Evolutionary conservation across 345 rosid genomes (phyloP).

Genomic region (Eucalyptus pauciflora): DNA sequence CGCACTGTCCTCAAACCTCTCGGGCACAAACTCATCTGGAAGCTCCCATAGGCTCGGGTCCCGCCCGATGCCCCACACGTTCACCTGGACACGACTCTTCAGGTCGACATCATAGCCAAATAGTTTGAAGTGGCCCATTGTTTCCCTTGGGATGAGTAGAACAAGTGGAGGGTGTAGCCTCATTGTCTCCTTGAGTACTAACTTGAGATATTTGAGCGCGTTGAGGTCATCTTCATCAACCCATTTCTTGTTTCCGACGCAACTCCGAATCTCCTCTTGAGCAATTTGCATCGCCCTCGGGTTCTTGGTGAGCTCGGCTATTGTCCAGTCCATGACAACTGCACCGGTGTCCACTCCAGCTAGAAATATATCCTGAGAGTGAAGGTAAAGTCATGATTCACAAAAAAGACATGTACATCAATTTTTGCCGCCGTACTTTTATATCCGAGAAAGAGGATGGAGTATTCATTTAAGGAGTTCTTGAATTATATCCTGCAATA

Average conservation of each 20-base stretch:
- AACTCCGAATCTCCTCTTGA: constrained; percentile 19
- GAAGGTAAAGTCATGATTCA: neutral
- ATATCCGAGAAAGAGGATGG: neutral
- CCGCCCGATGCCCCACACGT: constrained; percentile 24
- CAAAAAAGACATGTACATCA: neutral
- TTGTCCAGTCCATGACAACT: constrained; percentile 17
- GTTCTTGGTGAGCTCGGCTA: constrained; percentile 26
- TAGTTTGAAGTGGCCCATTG: constrained; percentile 14
- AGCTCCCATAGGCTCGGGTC: constrained; percentile 15
- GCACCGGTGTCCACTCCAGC: constrained; percentile 14
- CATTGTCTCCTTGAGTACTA: constrained; percentile 38
- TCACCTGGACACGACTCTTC: constrained; percentile 18
- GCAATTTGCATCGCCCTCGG: constrained; percentile 21
- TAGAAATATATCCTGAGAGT: constrained; percentile 15
- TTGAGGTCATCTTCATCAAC: constrained; percentile 12
- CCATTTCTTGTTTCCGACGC: constrained; percentile 3
- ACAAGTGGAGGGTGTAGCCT: constrained; percentile 40
- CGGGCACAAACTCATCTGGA: constrained; percentile 27
- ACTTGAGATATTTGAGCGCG: constrained; percentile 18
- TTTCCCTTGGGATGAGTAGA: constrained; percentile 27
- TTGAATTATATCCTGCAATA: too few relatives aligned
- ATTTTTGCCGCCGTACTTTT: neutral
- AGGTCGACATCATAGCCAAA: constrained; percentile 14
- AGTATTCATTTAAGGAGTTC: neutral
- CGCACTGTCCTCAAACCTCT: constrained; percentile 11